Conservation (phyloP, 1,139 yeast genomes). For the Candida tropicalis region DNA sequence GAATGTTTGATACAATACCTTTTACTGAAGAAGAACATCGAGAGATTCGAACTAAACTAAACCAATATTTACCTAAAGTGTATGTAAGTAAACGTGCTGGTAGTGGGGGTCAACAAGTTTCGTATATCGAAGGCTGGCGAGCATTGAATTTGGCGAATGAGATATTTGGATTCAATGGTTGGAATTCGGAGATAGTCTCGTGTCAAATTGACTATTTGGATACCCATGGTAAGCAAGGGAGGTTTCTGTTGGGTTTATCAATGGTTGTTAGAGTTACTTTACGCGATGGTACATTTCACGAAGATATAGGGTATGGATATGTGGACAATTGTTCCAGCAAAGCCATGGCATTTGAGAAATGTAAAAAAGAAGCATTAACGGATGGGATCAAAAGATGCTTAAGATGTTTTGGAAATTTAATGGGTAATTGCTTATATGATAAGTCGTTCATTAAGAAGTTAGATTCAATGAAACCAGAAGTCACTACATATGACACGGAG, state of each 20-base stretch:
- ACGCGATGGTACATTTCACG: slow-evolving; percentile 75
- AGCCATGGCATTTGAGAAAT: slow-evolving; percentile 77
- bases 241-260: slow-evolving; percentile 65
- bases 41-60: slow-evolving; percentile 47
- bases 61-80: slow-evolving; percentile 84
- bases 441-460: slow-evolving; percentile 63
- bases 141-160: slow-evolving; percentile 78
- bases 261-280: slow-evolving; percentile 72
- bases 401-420: slow-evolving; percentile 76
- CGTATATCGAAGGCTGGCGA: slow-evolving; percentile 81
- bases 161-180: slow-evolving; percentile 80
- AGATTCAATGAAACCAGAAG: slow-evolving; percentile 53
- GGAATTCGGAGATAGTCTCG: slow-evolving; percentile 71
- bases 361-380: slow-evolving; percentile 80
- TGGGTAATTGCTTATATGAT: slow-evolving; percentile 80
- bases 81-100: slow-evolving; percentile 82
- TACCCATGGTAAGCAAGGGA: slow-evolving; percentile 54
- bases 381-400: slow-evolving; percentile 79
- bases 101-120: slow-evolving; percentile 67
- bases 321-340: slow-evolving; percentile 72
- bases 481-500: slow-evolving; percentile 54
- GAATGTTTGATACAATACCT: slow-evolving; percentile 15
- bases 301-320: slow-evolving; percentile 81
- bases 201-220: slow-evolving; percentile 75
- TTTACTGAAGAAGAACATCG: slow-evolving; percentile 42